phyloP scores from a whole-genome alignment of 2,329 filamentous ascomycete genomes.

The Calonectria multiphialidica region DNA sequence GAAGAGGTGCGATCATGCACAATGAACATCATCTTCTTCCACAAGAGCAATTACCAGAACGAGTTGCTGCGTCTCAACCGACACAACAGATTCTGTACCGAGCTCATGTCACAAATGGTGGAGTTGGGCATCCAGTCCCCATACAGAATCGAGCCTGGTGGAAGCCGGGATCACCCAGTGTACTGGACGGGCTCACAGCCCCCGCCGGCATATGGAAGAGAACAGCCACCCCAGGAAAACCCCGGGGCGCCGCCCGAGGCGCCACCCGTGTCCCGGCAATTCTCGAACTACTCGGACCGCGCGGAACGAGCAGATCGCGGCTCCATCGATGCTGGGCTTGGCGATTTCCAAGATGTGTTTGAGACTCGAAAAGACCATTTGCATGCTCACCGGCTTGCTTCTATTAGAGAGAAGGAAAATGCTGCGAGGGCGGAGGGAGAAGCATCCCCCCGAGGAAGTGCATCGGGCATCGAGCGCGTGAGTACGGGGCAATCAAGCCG shows the following conservation, averaged over 20 bases:
- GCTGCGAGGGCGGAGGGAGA: slow-evolving; percentile 45
- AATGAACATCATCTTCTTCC: slow-evolving; percentile 95
- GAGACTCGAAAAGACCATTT: slow-evolving; percentile 54
- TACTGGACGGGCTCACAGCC: slow-evolving; percentile 58
- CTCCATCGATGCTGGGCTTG: slow-evolving; percentile 48
- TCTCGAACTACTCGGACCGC: slow-evolving; percentile 8
- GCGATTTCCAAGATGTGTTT: slow-evolving; percentile 61
- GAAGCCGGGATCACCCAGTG: slow-evolving; percentile 76
- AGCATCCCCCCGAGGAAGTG: slow-evolving; percentile 41
- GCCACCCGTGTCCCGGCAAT: slow-evolving; percentile 13
- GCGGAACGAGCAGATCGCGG: slow-evolving; percentile 11
- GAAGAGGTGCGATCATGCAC: slow-evolving; percentile 87
- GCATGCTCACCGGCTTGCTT: slow-evolving; percentile 51
- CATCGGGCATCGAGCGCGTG: slow-evolving; percentile 43
- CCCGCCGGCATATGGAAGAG: slow-evolving; percentile 50
- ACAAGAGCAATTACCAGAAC: slow-evolving; percentile 97
- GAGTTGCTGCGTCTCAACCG: slow-evolving; percentile 89
- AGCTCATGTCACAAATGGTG: slow-evolving; percentile 88
- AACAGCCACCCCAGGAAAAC: slow-evolving; percentile 28
- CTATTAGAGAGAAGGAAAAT: slow-evolving; percentile 53
- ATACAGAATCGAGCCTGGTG: slow-evolving; percentile 69
- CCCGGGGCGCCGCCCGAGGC: slow-evolving; percentile 12
- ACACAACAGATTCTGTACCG: slow-evolving; percentile 94
- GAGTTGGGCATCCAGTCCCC: slow-evolving; percentile 89
- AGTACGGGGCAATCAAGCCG: slow-evolving; percentile 42